Conservation (phyloP, 352 stramenopile species). For the Phytophthora nicotianae region DNA sequence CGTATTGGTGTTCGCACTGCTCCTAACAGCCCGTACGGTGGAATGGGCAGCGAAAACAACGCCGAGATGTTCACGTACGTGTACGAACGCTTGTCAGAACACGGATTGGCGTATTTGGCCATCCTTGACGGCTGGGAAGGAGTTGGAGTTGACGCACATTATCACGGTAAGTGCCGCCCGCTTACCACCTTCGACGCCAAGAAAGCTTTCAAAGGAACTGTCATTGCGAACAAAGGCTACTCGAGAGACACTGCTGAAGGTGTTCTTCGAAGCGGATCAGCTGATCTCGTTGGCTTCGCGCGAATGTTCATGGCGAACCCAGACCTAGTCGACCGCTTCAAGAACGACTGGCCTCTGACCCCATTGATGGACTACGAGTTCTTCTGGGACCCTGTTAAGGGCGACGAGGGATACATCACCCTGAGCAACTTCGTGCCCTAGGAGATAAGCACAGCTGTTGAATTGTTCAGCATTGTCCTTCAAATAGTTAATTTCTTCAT, state of each 20-base stretch:
- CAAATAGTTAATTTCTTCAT: too few species aligned
- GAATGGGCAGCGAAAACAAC: slow-evolving; percentile 42
- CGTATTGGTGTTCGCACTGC: slow-evolving; percentile 38
- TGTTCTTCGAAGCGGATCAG: slow-evolving; percentile 10
- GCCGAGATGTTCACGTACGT: slow-evolving; percentile 45
- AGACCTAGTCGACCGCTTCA: slow-evolving; percentile 17
- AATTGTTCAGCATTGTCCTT: too few species aligned
- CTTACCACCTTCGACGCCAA: slow-evolving; percentile 17
- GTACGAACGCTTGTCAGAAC: slow-evolving; percentile 30
- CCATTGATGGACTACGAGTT: slow-evolving; percentile 18
- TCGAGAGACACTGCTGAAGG: slow-evolving; percentile 15
- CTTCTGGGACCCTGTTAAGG: slow-evolving; percentile 4
- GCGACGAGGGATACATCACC: slow-evolving; percentile 24
- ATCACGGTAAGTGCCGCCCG: slow-evolving; percentile 34
- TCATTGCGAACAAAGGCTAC: slow-evolving; percentile 26
- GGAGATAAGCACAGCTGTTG: too few species aligned
- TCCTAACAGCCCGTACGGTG: slow-evolving; percentile 34
- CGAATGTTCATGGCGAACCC: slow-evolving; percentile 24
- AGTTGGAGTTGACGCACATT: slow-evolving; percentile 26
- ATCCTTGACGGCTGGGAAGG: slow-evolving; percentile 40
- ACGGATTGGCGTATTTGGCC: slow-evolving; percentile 30
- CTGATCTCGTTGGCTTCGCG: slow-evolving; percentile 18
- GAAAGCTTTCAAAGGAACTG: slow-evolving; percentile 18
- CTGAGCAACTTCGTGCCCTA: slow-evolving; percentile 1
- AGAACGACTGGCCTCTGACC: slow-evolving; percentile 21